A percentile compares a stretch with the other conserved stretches of the same genome.
Evolutionary conservation across 306 rosid genomes (phyloP).

Genomic region (Inga oerstediana): DNA sequence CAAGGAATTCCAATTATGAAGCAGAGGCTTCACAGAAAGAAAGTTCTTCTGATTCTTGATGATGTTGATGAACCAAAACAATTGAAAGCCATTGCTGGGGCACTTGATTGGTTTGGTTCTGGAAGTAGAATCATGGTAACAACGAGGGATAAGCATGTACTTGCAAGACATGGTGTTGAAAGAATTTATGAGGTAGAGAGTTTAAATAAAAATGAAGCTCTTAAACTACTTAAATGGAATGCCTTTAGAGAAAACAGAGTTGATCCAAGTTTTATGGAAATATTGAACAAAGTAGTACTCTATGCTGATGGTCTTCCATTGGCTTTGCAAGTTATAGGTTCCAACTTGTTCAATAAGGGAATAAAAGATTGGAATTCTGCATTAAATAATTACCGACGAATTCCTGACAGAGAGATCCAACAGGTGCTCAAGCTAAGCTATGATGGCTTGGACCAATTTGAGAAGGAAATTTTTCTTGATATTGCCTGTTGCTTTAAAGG

Average conservation of each 20-base stretch:
- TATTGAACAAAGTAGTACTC: neutral
- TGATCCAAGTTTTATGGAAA: neutral
- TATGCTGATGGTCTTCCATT: constrained; percentile 2
- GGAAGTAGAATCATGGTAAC: neutral
- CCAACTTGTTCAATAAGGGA: neutral
- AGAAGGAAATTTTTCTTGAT: neutral
- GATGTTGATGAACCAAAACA: neutral
- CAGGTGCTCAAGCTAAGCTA: neutral
- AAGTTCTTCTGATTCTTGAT: constrained; percentile 3
- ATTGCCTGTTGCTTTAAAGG: constrained; percentile 1
- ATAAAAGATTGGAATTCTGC: neutral
- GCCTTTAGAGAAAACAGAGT: constrained; percentile 28
- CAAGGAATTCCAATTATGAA: constrained; percentile 10
- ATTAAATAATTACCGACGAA: neutral
- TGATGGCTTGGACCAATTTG: neutral
- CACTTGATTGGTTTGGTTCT: constrained; percentile 6
- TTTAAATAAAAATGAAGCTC: constrained; percentile 16
- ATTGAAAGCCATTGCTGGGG: neutral
- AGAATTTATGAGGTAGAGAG: neutral
- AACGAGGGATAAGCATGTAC: neutral
- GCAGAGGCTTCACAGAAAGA: neutral
- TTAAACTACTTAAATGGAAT: constrained; percentile 9
- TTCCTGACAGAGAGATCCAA: neutral
- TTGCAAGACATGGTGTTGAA: neutral
- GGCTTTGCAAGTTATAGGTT: constrained; percentile 8